Evolutionary conservation across 768 basidiomycete genomes (phyloP).

Genomic region (Lactifluus piperatus): DNA sequence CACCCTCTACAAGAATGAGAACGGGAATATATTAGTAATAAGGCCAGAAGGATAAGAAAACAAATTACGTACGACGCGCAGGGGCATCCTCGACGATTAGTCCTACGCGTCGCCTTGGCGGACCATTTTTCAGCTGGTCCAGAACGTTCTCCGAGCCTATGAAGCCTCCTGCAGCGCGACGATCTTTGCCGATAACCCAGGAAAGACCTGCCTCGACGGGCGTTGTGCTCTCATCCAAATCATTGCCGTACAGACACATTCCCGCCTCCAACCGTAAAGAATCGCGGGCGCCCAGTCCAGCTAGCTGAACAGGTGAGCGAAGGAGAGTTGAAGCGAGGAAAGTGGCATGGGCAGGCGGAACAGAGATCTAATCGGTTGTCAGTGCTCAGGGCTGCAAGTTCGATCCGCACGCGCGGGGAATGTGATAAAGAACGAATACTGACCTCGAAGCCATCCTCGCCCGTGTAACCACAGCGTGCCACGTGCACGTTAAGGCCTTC

Average conservation of each 20-base stretch:
- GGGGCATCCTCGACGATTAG: slow-evolving; percentile 77
- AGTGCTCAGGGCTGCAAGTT: background rate
- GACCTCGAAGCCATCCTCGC: slow-evolving; percentile 97
- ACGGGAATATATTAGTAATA: background rate
- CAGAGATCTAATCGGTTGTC: slow-evolving; percentile 56
- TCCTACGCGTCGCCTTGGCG: slow-evolving; percentile 70
- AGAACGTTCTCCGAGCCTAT: slow-evolving; percentile 71
- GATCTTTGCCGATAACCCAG: slow-evolving; percentile 92
- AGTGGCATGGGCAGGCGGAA: slow-evolving; percentile 69
- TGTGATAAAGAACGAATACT: slow-evolving; percentile 8
- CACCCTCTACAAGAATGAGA: slow-evolving; percentile 49
- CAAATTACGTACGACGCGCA: slow-evolving; percentile 58
- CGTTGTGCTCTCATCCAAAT: slow-evolving; percentile 77
- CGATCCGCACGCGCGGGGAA: background rate
- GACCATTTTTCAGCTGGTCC: slow-evolving; percentile 72
- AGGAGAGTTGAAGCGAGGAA: slow-evolving; percentile 59
- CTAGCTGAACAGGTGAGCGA: slow-evolving; percentile 62
- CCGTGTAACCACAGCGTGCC: slow-evolving; percentile 93
- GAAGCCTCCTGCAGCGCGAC: slow-evolving; percentile 61
- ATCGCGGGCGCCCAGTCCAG: slow-evolving; percentile 89
- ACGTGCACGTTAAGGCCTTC: slow-evolving; percentile 78
- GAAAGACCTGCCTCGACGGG: slow-evolving; percentile 87
- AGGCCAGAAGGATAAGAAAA: background rate
- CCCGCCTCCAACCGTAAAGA: slow-evolving; percentile 93
- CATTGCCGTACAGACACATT: slow-evolving; percentile 93